Conservation (phyloP, 108 stramenopile species). For the Aurantiochytrium sp. region DNA sequence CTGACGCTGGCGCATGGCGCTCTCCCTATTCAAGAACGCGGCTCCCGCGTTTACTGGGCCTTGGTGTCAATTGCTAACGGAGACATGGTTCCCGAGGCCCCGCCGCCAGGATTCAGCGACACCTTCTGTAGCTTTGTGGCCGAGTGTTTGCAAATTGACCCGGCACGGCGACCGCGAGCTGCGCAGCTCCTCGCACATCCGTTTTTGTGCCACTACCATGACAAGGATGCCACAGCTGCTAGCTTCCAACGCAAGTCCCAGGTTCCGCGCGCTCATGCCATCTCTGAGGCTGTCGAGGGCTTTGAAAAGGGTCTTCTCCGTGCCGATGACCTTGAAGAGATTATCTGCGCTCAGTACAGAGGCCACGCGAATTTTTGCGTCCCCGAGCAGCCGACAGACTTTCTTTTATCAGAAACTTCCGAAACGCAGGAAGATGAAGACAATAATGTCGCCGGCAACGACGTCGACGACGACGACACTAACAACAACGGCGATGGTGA, state of each 20-base stretch:
- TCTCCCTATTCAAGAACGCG: constrained; percentile 20
- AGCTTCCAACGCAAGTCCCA: neutral
- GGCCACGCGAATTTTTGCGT: neutral
- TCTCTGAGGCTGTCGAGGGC: neutral
- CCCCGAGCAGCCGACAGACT: too few species aligned
- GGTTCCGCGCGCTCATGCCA: neutral
- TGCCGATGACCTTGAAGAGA: neutral
- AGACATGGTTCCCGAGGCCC: neutral
- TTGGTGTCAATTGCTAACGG: neutral
- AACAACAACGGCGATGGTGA: too few species aligned
- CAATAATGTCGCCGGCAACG: too few species aligned
- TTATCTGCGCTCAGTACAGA: neutral
- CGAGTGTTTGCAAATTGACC: constrained; percentile 28
- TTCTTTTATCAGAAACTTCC: too few species aligned
- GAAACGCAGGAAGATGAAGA: too few species aligned
- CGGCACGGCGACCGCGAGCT: constrained; percentile 28
- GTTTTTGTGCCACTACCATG: constrained; percentile 16
- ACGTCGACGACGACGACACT: too few species aligned
- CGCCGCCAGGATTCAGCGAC: neutral
- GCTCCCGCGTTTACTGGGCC: neutral
- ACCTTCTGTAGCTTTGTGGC: neutral
- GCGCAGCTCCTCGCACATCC: constrained; percentile 41
- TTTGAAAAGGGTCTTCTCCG: neutral
- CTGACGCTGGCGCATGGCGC: constrained; percentile 25
- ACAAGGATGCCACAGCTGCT: neutral